Evolutionary conservation across 2,329 filamentous ascomycete genomes (phyloP), one percentile per base, ranked within the genome.

Genomic region (Rhexocercosporidium sp.): DNA sequence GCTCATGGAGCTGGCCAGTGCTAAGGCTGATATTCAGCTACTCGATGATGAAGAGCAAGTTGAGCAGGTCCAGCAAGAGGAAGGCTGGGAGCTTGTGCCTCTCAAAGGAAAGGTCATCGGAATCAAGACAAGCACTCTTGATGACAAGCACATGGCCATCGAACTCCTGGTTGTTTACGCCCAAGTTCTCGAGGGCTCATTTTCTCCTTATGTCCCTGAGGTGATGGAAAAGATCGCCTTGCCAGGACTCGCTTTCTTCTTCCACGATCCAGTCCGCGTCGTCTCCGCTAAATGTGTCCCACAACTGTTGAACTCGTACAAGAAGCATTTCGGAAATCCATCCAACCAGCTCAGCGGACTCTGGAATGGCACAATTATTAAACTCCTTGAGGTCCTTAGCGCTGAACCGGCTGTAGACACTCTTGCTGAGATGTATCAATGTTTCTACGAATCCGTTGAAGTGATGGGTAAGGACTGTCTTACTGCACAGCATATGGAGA

Each of bases 111-210:
- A 98, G 83, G 93, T 97, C 80, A 97, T 99, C 76, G 96, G 96
- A 71, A 99, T 99, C 82, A 94, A 94, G 82, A 99, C 96, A 8
- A 97, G 93, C 78, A 93, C 92, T 11, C 90, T 99, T 79, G 96
- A 99, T 75, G 96, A 99, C 81, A 99, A 99, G 84, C 94, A 98
- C 80, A 97, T 97, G 87, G 96, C 96, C n/a, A 98, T 99, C 71
- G 96, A 99, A 81, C 88, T 99, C 62, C 91, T 99, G 68, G 94
- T 97, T 56, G 95, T 99, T 69, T 99, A 99, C 77, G 95, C 96
- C 1, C 94, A 97, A 78, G 94, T 97, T 29, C 86, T 99, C n/a
- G 93, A 97, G 78, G 93, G 86, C 25, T 88, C 92, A 34, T 99
- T 99, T 77, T 94, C 96, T 63, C 93, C 92, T 1, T 98, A 96